Conservation (phyloP, 148 eudicot genomes). For the Spergularia bocconei region DNA sequence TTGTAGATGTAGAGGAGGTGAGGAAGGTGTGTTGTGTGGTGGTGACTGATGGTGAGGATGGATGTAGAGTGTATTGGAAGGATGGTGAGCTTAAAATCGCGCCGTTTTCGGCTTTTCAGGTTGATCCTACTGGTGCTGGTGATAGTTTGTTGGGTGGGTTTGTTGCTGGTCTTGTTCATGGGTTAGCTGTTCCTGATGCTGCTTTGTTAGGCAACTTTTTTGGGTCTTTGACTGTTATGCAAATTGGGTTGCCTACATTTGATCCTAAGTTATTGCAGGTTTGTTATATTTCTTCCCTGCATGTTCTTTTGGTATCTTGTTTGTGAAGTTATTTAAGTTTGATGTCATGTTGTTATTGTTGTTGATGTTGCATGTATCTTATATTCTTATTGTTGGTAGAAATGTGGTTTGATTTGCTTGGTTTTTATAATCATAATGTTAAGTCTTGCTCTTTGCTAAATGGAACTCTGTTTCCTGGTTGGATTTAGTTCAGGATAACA, state of each 20-base stretch:
- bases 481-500: too few species aligned
- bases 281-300: conserved; percentile 12
- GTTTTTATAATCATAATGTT: too few species aligned
- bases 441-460: too few species aligned
- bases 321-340: too few species aligned
- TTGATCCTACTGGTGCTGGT: conserved; percentile 98
- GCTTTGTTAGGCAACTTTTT: conserved; percentile 92
- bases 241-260: conserved; percentile 72
- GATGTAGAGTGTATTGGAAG: conserved; percentile 76
- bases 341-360: not conserved
- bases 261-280: conserved; percentile 73
- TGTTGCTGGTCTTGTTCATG: conserved; percentile 68
- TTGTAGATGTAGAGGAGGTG: conserved; percentile 67
- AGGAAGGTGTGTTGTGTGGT: conserved; percentile 75
- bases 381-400: too few species aligned
- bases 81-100: conserved; percentile 55
- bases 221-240: conserved; percentile 81
- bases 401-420: too few species aligned
- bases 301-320: not conserved
- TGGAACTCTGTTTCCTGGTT: not conserved
- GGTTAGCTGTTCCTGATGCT: conserved; percentile 74
- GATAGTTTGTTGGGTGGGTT: conserved; percentile 90
- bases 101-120: conserved; percentile 67
- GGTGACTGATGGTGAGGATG: conserved; percentile 76
- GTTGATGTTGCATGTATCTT: too few species aligned